Conservation (phyloP, 495 filamentous ascomycete species). For the Aspergillus wentii region DNA sequence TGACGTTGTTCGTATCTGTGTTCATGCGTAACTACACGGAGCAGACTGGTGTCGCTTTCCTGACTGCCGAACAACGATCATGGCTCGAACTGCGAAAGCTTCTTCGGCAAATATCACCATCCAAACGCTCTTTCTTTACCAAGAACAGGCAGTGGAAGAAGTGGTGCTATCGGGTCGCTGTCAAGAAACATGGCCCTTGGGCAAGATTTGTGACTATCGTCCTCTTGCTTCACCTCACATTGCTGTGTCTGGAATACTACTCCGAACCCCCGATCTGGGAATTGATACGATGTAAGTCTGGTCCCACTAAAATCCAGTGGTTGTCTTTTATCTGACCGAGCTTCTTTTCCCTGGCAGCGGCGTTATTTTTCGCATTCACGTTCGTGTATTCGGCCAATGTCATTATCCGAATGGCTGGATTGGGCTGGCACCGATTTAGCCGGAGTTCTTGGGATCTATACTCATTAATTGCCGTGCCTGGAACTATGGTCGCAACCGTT, state of each 20-base stretch:
- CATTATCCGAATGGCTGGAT: constrained; percentile 74
- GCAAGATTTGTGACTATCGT: constrained; percentile 72
- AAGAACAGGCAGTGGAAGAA: constrained; percentile 71
- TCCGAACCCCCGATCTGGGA: constrained; percentile 65
- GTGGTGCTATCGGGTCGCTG: constrained; percentile 91
- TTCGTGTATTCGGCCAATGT: constrained; percentile 84
- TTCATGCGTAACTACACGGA: constrained; percentile 99
- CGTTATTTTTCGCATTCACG: constrained; percentile 78
- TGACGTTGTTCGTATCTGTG: constrained; percentile 97
- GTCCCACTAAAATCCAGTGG: no score
- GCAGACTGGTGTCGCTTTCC: constrained; percentile 93
- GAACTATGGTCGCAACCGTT: constrained; percentile 72
- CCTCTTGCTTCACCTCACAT: constrained; percentile 74
- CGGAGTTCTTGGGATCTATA: constrained; percentile 95
- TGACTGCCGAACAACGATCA: constrained; percentile 93
- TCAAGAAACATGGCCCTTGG: constrained; percentile 93
- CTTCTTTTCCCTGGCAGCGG: constrained; percentile 42
- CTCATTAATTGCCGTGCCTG: constrained; percentile 78
- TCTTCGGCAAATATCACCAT: constrained; percentile 87
- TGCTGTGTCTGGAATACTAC: constrained; percentile 84
- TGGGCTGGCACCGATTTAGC: constrained; percentile 89
- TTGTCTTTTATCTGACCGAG: no score
- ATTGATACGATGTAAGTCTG: constrained; percentile 48
- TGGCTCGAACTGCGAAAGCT: constrained; percentile 96
- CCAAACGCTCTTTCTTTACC: constrained; percentile 75